Percentiles rank a stretch among this genome's conserved stretches.
Evolutionary conservation across 1,284 basidiomycete species (phyloP).

Genomic region (Leccinum subrobustum): DNA sequence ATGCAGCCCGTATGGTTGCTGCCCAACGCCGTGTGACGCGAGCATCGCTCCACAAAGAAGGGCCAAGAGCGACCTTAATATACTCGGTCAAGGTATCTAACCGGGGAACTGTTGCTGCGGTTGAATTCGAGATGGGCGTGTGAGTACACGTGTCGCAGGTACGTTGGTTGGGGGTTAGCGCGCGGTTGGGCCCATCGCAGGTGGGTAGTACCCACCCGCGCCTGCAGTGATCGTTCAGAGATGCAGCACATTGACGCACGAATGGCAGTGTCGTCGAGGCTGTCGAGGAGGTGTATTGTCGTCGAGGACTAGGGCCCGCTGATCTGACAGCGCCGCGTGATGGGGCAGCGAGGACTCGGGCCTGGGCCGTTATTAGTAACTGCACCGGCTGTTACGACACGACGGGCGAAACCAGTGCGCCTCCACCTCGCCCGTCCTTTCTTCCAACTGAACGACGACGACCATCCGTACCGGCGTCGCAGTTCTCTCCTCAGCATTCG

Average conservation of each 20-base stretch:
- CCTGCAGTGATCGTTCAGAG: background rate
- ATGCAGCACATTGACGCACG: background rate
- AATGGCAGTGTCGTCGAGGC: background rate
- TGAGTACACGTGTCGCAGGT: conserved; percentile 34
- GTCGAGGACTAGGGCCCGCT: conserved; percentile 9
- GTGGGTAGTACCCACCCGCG: conserved; percentile 5
- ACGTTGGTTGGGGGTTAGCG: conserved; percentile 31
- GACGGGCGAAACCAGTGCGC: conserved; percentile 34
- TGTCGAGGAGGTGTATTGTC: conserved; percentile 11
- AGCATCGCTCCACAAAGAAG: conserved; percentile 18
- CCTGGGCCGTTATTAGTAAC: conserved; percentile 31
- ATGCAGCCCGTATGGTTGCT: conserved; percentile 5
- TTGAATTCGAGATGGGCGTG: conserved; percentile 31
- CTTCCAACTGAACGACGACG: conserved; percentile 20
- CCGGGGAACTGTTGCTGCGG: conserved; percentile 26
- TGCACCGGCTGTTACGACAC: conserved; percentile 33
- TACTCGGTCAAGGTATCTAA: conserved; percentile 10
- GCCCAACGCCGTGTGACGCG: conserved; percentile 9
- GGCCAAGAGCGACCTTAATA: conserved; percentile 13
- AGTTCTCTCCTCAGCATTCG: conserved; percentile 9
- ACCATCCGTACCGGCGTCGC: conserved; percentile 12
- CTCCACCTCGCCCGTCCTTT: conserved; percentile 10
- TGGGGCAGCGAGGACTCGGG: conserved; percentile 16
- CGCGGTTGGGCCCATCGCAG: conserved; percentile 14
- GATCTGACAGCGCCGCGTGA: conserved; percentile 24